These are phyloP conservation scores for Rhodotorula toruloides DNA, from an alignment of 768 basidiomycete genomes.

Conservation along the genomic window DNA sequence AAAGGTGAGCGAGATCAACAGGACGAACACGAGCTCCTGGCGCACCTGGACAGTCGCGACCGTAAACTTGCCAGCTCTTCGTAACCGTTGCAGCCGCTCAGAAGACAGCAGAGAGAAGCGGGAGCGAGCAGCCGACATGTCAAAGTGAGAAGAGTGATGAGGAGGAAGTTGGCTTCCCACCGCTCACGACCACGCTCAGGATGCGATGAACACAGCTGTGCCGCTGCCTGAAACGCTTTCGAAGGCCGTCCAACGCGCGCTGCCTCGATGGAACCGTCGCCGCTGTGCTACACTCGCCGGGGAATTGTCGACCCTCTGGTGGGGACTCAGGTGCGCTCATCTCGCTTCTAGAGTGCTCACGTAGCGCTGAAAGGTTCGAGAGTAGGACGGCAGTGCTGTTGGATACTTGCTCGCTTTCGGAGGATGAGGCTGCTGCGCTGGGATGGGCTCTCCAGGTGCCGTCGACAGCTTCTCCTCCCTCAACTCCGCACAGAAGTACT, in stretches of 20 bases:
- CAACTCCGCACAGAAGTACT: not conserved
- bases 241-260: not conserved
- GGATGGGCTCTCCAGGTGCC: not conserved
- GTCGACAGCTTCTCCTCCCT: not conserved
- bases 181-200: not conserved
- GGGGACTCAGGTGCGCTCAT: constrained; percentile 1
- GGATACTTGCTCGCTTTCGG: constrained; percentile 2
- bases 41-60: constrained; percentile 17
- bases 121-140: not conserved
- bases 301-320: constrained; percentile 1
- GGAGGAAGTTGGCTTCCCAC: too few relatives aligned
- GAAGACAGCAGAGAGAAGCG: not conserved
- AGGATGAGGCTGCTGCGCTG: not conserved
- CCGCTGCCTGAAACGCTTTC: not conserved
- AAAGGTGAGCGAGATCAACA: not conserved
- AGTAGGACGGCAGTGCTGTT: constrained; percentile 10
- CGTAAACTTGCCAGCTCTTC: not conserved
- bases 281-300: not conserved
- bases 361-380: too few relatives aligned
- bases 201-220: not conserved
- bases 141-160: too few relatives aligned
- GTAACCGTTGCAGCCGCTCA: not conserved
- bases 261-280: not conserved
- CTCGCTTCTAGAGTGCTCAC: not conserved
- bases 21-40: not conserved